Evolutionary conservation across 2,329 filamentous ascomycete species (phyloP).

Genomic region (Colletotrichum tabaci): DNA sequence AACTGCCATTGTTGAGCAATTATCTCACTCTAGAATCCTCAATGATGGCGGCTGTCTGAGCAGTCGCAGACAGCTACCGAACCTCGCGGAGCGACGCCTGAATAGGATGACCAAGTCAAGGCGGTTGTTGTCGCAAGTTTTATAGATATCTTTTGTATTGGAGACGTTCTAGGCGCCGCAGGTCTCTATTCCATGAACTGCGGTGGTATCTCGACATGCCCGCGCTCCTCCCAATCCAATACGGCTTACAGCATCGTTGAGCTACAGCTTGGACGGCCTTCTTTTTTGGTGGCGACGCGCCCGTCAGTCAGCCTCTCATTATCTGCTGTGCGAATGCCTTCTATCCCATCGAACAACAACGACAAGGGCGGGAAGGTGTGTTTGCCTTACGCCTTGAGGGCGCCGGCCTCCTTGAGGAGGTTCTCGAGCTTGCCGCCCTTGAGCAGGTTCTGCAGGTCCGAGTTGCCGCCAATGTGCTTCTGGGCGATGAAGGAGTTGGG

Average conservation of each 20-base stretch:
- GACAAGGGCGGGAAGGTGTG: neutral
- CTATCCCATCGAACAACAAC: conserved; percentile 9
- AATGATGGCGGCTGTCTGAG: too few species aligned
- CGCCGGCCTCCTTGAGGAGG: conserved; percentile 60
- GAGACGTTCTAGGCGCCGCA: neutral
- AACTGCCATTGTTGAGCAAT: too few species aligned
- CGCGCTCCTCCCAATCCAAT: neutral
- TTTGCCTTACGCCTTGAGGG: conserved; percentile 57
- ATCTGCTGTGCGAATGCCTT: neutral
- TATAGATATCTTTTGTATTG: neutral
- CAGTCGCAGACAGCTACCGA: too few species aligned
- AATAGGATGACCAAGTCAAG: too few species aligned
- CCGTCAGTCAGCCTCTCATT: conserved; percentile 19
- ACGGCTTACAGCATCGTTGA: neutral
- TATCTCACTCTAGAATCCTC: too few species aligned
- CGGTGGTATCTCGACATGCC: conserved; percentile 25
- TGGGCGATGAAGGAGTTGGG: conserved; percentile 95
- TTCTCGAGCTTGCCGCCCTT: conserved; percentile 56
- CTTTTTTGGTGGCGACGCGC: neutral
- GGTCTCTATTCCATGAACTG: neutral
- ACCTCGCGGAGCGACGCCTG: too few species aligned
- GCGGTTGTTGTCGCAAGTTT: neutral
- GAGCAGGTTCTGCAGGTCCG: conserved; percentile 79
- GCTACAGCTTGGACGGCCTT: conserved; percentile 33
- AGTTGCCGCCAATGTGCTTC: conserved; percentile 97